Conservation (phyloP, 2,329 filamentous ascomycete genomes). For the Nemania sp. region DNA sequence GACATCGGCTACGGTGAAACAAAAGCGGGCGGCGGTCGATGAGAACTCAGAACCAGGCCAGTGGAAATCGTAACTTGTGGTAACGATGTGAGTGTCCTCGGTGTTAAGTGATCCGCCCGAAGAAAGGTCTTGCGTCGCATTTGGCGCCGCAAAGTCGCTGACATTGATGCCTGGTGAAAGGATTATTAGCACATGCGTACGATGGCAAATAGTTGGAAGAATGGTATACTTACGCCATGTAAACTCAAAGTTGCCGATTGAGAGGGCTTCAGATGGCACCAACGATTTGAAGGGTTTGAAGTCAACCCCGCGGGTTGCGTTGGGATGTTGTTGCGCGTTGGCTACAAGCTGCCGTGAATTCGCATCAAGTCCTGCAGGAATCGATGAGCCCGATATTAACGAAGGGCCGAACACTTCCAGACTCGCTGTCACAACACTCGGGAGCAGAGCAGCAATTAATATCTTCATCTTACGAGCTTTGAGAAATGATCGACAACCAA, state of each 20-base stretch:
- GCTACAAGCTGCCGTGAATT: not conserved
- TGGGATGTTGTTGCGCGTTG: constrained; percentile 1
- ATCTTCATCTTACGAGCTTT: too few species aligned
- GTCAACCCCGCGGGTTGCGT: not conserved
- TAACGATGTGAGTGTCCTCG: not conserved
- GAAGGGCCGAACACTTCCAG: too few species aligned
- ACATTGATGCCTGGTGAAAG: not conserved
- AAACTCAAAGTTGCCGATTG: not conserved
- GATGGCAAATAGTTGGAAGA: not conserved
- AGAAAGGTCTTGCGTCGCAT: not conserved
- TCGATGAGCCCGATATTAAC: not conserved
- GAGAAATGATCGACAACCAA: too few species aligned
- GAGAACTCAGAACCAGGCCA: not conserved
- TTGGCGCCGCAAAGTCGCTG: constrained; percentile 1
- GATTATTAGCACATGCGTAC: not conserved
- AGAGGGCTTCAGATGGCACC: too few species aligned
- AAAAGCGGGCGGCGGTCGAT: not conserved
- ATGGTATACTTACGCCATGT: not conserved
- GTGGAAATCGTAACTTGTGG: not conserved
- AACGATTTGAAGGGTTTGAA: not conserved
- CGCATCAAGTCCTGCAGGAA: not conserved
- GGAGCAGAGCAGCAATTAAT: too few species aligned
- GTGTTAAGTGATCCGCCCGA: not conserved
- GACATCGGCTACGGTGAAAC: not conserved
- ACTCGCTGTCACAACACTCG: too few species aligned